A percentile compares a stretch with the other conserved stretches of the same genome.
phyloP scores from a whole-genome alignment of 2,329 filamentous ascomycete species.

The Cladosporium cucumerinum region DNA sequence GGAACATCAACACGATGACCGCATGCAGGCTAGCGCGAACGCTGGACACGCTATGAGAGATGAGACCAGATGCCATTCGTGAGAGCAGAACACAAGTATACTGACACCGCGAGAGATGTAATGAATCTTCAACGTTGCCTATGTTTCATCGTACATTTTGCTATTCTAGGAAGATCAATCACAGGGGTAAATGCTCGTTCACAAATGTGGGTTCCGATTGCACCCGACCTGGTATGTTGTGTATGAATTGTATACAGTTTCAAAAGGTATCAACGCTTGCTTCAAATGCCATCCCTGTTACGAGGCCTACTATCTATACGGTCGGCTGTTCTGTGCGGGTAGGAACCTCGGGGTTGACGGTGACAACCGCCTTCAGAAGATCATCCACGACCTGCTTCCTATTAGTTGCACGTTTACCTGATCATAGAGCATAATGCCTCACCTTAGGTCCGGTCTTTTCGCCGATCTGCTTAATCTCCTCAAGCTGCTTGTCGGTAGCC shows the following conservation, averaged over 20 bases:
- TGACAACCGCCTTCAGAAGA: constrained; percentile 78
- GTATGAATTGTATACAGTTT: constrained; percentile 16
- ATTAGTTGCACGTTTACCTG: background rate
- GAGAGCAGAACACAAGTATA: background rate
- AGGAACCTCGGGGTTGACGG: constrained; percentile 71
- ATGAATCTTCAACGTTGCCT: background rate
- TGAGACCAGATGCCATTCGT: background rate
- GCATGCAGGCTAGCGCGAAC: background rate
- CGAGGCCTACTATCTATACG: constrained; percentile 20
- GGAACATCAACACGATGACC: background rate
- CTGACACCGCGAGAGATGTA: background rate
- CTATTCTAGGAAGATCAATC: background rate
- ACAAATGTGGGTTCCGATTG: background rate
- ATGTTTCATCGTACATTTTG: background rate
- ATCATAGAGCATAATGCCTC: background rate
- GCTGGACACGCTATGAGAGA: background rate
- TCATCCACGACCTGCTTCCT: constrained; percentile 65
- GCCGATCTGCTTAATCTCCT: constrained; percentile 76
- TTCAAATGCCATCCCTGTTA: constrained; percentile 8
- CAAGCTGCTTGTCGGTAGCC: constrained; percentile 76
- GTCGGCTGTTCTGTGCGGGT: constrained; percentile 37
- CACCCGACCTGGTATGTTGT: background rate
- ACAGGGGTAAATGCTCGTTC: background rate
- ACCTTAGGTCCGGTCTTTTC: constrained; percentile 68
- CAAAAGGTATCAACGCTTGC: constrained; percentile 17